Evolutionary conservation across 176 grass and related monocot species (phyloP), one percentile per base, ranked within the genome.

Genomic region (Cenchrus purpureus): DNA sequence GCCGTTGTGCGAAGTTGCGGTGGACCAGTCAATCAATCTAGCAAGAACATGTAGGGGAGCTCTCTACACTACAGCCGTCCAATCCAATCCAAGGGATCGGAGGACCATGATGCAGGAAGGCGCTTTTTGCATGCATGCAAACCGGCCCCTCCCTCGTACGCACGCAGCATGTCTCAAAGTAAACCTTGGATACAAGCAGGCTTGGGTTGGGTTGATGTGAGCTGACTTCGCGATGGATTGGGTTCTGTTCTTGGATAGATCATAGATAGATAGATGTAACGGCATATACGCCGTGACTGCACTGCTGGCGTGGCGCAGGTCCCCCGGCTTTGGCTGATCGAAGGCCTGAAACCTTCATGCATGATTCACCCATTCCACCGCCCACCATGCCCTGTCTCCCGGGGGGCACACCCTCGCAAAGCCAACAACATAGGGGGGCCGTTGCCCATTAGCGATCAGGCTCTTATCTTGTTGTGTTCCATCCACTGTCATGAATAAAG

Each of bases 61-160:
- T 8, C 20, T 34, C 34, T 25, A 25, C 22, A 10, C n/a, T 62
- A 28, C 58, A 60, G 8, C 58, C 58, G 58, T 60, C 58, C 58
- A 60, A 60, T 40, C 65, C 65, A 42, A 17, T 68, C 37, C 70
- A 15, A 29, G 65, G 7, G 37, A 40, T 40, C 37, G 37, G 37
- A 5, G 50, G 4, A 9, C 52, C n/a, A 61, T 49, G 13, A 62
- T 28, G 50, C 6, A 52, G 12, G 49, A 61, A 40, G 12, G 25
- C 13, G 71, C 79, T 44, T 82, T 82, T 70, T 82, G 43, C 72
- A 77, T 82, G 72, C 52, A 88, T 77, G 54, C 64, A 68, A 52
- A 37, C 29, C 55, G 85, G 61, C 1, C 86, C 79, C 63, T n/a
- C 54, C 2, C 31, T n/a, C 54, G 50, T 51, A 70, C 51, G 79